Evolutionary conservation across 202 grass and related monocot species (phyloP).

Genomic region (Setaria italica): DNA sequence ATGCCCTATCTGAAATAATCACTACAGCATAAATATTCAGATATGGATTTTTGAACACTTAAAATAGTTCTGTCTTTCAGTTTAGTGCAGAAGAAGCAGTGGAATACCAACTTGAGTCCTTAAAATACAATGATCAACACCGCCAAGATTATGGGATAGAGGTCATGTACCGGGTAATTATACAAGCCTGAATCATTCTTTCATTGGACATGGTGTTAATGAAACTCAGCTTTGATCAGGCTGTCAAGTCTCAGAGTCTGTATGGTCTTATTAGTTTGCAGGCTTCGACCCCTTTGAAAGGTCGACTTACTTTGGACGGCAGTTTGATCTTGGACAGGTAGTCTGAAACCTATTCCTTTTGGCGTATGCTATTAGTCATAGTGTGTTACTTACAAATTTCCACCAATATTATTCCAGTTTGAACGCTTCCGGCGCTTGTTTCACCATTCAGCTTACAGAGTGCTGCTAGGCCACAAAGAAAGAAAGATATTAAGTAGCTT

Average conservation of each 20-base stretch:
- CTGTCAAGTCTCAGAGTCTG: neutral
- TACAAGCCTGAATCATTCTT: slow-evolving; percentile 1
- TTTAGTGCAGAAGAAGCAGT: slow-evolving; percentile 92
- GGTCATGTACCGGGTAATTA: slow-evolving; percentile 95
- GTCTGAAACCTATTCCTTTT: slow-evolving; percentile 13
- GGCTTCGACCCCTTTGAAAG: slow-evolving; percentile 99
- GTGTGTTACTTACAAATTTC: slow-evolving; percentile 13
- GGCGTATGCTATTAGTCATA: neutral
- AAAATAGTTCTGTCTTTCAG: slow-evolving; percentile 58
- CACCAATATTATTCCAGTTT: slow-evolving; percentile 61
- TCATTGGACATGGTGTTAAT: slow-evolving; percentile 7
- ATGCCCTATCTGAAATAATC: slow-evolving; percentile 44
- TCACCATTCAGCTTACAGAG: slow-evolving; percentile 84
- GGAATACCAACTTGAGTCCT: slow-evolving; percentile 79
- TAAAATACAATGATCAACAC: slow-evolving; percentile 91
- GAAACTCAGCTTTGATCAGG: slow-evolving; percentile 18
- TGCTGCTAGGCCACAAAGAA: slow-evolving; percentile 83
- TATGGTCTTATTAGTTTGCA: slow-evolving; percentile 73
- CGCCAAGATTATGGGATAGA: slow-evolving; percentile 92
- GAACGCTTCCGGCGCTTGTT: slow-evolving; percentile 91
- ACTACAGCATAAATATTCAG: neutral
- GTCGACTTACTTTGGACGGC: slow-evolving; percentile 92
- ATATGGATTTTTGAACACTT: slow-evolving; percentile 27
- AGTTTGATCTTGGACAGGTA: slow-evolving; percentile 92
- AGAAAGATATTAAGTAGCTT: slow-evolving; percentile 84